These are phyloP conservation scores for Hordeum marinum DNA, from an alignment of 176 grass and related monocot genomes.

Conservation along the genomic window DNA sequence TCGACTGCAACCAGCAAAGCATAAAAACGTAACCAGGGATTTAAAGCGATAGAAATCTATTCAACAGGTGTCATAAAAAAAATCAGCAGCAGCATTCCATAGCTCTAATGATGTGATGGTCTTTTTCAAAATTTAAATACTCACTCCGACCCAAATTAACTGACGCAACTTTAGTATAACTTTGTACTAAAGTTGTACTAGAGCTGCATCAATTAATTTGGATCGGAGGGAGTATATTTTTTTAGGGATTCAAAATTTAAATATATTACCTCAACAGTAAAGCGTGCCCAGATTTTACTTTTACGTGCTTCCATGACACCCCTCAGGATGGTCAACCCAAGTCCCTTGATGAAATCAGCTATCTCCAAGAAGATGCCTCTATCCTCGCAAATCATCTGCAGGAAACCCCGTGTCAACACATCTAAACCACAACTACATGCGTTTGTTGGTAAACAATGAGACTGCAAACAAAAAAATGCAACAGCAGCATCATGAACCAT, in stretches of 20 bases:
- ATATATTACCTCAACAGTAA: slow-evolving; percentile 67
- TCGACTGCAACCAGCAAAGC: not conserved
- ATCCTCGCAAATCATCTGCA: slow-evolving; percentile 80
- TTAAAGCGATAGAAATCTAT: not conserved
- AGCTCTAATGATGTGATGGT: not conserved
- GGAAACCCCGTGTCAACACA: slow-evolving; percentile 6
- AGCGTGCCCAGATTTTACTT: slow-evolving; percentile 81
- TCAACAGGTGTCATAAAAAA: not conserved
- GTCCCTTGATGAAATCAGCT: slow-evolving; percentile 72
- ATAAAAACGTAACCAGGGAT: not conserved
- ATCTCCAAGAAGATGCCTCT: slow-evolving; percentile 84
- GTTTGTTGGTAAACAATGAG: not conserved
- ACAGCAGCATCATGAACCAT: not conserved
- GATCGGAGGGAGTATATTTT: too few relatives aligned
- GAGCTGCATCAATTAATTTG: too few relatives aligned
- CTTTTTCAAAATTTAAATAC: not conserved
- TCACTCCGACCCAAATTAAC: too few relatives aligned
- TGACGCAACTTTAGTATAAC: too few relatives aligned
- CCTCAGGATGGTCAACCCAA: slow-evolving; percentile 83
- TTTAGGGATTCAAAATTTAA: not conserved
- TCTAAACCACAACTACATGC: slow-evolving; percentile 1
- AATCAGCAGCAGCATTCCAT: not conserved
- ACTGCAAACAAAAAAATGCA: slow-evolving; percentile 7
- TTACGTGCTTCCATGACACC: slow-evolving; percentile 74
- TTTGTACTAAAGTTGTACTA: too few relatives aligned